These are phyloP conservation scores for Pelargonium fulgidum DNA, from an alignment of 441 rosid genomes.

Conservation along the genomic window DNA sequence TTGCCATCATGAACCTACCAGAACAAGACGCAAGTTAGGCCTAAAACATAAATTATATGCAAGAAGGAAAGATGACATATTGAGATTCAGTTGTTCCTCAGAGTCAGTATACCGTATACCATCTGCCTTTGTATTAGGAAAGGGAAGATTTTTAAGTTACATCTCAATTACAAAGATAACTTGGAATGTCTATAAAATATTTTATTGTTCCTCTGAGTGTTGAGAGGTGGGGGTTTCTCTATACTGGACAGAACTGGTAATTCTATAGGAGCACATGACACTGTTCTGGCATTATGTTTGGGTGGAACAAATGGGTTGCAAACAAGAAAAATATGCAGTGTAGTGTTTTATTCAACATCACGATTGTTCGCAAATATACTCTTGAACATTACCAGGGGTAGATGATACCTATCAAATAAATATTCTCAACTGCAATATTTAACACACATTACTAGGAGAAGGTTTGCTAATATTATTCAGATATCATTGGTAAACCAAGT, in stretches of 20 bases:
- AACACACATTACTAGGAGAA: neutral
- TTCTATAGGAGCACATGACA: too few species aligned
- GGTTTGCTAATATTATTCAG: neutral
- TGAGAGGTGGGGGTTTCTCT: too few species aligned
- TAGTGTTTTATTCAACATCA: neutral
- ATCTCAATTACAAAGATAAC: too few species aligned
- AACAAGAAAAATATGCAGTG: neutral
- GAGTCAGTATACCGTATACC: too few species aligned
- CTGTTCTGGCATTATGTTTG: too few species aligned
- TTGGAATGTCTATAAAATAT: too few species aligned
- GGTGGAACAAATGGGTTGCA: too few species aligned
- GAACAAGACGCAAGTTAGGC: slow-evolving; percentile 1
- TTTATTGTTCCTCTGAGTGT: too few species aligned
- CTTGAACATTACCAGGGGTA: neutral
- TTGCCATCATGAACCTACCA: slow-evolving; percentile 28
- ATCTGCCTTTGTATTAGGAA: too few species aligned
- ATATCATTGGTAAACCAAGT: neutral
- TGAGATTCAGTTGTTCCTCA: neutral
- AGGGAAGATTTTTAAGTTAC: too few species aligned
- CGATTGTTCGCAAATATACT: neutral
- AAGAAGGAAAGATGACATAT: neutral
- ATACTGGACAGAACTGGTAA: too few species aligned
- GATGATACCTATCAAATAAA: neutral
- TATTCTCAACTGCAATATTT: neutral
- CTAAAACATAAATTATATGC: neutral